Conservation (phyloP, 2,329 filamentous ascomycete species). For the Didymella sp. region DNA sequence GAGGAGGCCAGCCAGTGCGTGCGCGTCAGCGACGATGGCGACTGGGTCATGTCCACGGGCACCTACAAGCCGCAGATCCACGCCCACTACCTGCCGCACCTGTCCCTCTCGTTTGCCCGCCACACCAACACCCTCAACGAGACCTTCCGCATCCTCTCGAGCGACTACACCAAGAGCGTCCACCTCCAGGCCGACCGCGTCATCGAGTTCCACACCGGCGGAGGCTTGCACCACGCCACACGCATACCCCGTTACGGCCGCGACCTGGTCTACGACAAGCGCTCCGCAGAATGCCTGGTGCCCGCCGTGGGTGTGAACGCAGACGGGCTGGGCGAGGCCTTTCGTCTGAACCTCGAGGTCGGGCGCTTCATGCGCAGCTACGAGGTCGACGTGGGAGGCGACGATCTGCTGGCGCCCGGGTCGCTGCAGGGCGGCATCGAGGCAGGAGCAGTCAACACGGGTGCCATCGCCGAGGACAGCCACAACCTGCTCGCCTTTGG, state of each 20-base stretch:
- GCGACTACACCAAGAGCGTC: constrained; percentile 91
- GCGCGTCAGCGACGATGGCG: constrained; percentile 88
- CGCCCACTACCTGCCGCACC: constrained; percentile 90
- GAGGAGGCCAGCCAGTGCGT: constrained; percentile 94
- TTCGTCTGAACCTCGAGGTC: constrained; percentile 86
- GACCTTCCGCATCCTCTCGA: constrained; percentile 85
- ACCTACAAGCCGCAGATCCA: constrained; percentile 76
- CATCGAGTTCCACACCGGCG: constrained; percentile 90
- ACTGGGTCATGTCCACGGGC: constrained; percentile 68
- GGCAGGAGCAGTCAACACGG: constrained; percentile 85
- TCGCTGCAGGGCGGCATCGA: constrained; percentile 86
- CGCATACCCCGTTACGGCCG: constrained; percentile 91
- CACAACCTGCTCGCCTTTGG: constrained; percentile 94
- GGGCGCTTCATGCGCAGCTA: constrained; percentile 95
- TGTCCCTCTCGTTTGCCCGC: constrained; percentile 90
- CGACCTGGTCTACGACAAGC: constrained; percentile 83
- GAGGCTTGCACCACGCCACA: constrained; percentile 86
- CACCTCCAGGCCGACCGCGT: constrained; percentile 91
- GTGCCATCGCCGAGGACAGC: constrained; percentile 82
- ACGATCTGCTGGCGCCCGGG: constrained; percentile 74
- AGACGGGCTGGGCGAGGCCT: constrained; percentile 90
- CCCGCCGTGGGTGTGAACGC: constrained; percentile 86
- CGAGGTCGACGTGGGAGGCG: constrained; percentile 86
- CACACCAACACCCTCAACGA: constrained; percentile 93
- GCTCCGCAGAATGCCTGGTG: constrained; percentile 82